Conservation (phyloP, 352 stramenopile genomes). For the Phytophthora foliorum region DNA sequence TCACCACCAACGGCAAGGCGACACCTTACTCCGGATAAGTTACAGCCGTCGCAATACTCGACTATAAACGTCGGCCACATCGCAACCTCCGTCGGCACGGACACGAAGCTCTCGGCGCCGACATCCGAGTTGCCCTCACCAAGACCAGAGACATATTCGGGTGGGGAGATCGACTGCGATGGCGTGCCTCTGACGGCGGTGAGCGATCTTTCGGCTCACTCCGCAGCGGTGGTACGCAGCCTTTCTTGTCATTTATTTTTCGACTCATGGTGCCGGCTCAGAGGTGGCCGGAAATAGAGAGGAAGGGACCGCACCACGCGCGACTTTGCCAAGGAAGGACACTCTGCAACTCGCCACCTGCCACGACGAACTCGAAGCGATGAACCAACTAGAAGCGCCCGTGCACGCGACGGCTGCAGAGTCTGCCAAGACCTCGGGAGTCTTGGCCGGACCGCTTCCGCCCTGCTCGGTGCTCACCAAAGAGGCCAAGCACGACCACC, state of each 20-base stretch:
- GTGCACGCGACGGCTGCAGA: slow-evolving; percentile 19
- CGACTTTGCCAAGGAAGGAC: slow-evolving; percentile 19
- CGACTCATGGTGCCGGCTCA: slow-evolving; percentile 32
- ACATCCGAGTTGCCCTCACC: neutral
- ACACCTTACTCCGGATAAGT: neutral
- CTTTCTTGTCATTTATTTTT: slow-evolving; percentile 31
- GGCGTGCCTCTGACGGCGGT: neutral
- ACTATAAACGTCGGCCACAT: too few species aligned
- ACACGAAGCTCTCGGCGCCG: too few species aligned
- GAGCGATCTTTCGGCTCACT: slow-evolving; percentile 10
- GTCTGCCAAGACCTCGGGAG: neutral
- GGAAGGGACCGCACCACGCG: slow-evolving; percentile 25
- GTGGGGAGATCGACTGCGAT: neutral
- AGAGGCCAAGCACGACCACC: slow-evolving; percentile 8
- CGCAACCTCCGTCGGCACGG: too few species aligned
- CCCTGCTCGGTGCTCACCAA: slow-evolving; percentile 4
- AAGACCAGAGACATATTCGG: neutral
- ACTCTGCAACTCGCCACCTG: slow-evolving; percentile 38
- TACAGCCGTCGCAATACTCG: neutral
- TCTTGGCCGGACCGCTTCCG: neutral
- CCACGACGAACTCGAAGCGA: slow-evolving; percentile 11
- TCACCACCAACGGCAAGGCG: neutral
- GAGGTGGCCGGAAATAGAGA: slow-evolving; percentile 42
- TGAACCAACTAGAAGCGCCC: slow-evolving; percentile 31
- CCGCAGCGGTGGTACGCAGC: slow-evolving; percentile 4